Evolutionary conservation across 352 stramenopile genomes (phyloP).

Genomic region (Hyphochytrium catenoides): DNA sequence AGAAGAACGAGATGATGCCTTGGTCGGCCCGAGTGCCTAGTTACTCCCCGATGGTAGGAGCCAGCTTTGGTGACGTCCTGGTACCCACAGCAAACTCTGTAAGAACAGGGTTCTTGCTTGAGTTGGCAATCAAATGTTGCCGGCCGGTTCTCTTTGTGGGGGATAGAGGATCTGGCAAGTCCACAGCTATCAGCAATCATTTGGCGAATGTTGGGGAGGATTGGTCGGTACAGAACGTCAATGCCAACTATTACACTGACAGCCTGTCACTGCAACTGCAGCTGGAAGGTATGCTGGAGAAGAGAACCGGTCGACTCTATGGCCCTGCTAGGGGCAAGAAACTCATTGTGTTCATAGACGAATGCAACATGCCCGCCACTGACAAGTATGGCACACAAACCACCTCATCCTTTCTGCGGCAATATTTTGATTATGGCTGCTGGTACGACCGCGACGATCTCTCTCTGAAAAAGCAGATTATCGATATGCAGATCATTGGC

Average conservation of each 20-base stretch:
- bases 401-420: constrained; percentile 51
- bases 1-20: constrained; percentile 34
- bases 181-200: constrained; percentile 37
- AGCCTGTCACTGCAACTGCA: constrained; percentile 36
- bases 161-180: constrained; percentile 56
- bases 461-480: constrained; percentile 53
- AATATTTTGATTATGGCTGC: constrained; percentile 69
- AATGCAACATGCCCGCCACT: constrained; percentile 63
- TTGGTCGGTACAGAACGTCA: constrained; percentile 22
- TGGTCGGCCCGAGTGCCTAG: constrained; percentile 39
- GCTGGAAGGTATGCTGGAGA: constrained; percentile 55
- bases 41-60: constrained; percentile 11
- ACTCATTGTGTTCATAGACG: constrained; percentile 67
- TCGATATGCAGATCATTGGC: constrained; percentile 59
- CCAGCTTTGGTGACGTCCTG: constrained; percentile 30
- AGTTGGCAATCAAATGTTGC: constrained; percentile 19
- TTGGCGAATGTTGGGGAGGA: constrained; percentile 37
- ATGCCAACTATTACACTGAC: constrained; percentile 67
- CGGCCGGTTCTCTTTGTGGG: constrained; percentile 48
- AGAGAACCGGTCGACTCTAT: constrained; percentile 53
- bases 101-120: constrained; percentile 29
- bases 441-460: constrained; percentile 73
- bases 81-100: constrained; percentile 50
- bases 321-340: constrained; percentile 43
- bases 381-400: constrained; percentile 72